These are phyloP conservation scores for Zygotorulaspora danielsina DNA, from an alignment of 805 yeast species.

Conservation along the genomic window DNA sequence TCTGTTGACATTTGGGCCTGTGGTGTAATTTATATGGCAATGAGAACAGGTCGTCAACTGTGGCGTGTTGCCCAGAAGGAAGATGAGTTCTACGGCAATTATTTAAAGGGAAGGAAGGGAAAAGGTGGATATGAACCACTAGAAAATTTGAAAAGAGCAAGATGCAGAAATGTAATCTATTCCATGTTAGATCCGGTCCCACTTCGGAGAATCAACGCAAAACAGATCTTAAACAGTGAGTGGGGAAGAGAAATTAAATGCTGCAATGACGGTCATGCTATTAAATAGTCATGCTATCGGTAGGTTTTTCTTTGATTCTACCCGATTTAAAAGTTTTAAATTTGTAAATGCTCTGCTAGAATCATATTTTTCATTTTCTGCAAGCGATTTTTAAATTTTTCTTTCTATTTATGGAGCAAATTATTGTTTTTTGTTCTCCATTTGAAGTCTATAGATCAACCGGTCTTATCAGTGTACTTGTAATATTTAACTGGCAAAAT, in stretches of 20 bases:
- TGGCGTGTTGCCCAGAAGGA: slow-evolving; percentile 81
- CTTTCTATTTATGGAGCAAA: neutral
- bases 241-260: slow-evolving; percentile 90
- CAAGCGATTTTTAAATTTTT: no score
- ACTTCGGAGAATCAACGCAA: slow-evolving; percentile 76
- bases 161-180: slow-evolving; percentile 90
- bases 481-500: no score
- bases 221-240: slow-evolving; percentile 84
- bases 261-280: slow-evolving; percentile 57
- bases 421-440: neutral
- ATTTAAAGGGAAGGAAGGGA: slow-evolving; percentile 72
- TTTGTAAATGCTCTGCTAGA: no score
- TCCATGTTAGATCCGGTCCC: slow-evolving; percentile 93
- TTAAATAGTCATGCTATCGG: slow-evolving; percentile 6
- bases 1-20: slow-evolving; percentile 89
- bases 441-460: neutral
- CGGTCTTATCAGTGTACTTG: neutral
- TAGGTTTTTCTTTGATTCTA: neutral
- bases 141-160: slow-evolving; percentile 74
- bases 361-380: no score
- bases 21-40: slow-evolving; percentile 88
- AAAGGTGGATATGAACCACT: slow-evolving; percentile 89
- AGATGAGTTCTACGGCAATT: slow-evolving; percentile 76
- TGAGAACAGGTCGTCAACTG: slow-evolving; percentile 90
- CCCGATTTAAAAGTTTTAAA: neutral